These are phyloP conservation scores for Phytophthora pseudosyringae DNA, from an alignment of 352 stramenopile species.

Conservation along the genomic window DNA sequence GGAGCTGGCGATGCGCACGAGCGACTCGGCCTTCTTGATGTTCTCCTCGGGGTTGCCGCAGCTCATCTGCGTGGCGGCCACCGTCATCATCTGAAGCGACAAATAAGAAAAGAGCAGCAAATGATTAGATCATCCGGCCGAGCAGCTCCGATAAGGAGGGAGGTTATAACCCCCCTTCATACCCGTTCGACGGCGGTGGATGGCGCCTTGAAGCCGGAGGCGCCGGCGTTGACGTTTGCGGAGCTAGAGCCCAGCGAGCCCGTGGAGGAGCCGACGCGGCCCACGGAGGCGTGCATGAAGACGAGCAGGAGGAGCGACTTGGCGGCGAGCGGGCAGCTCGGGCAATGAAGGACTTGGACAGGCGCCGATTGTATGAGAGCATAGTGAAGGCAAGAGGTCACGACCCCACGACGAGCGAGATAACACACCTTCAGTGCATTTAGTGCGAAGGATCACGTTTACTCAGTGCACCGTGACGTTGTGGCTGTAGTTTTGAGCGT, in stretches of 20 bases:
- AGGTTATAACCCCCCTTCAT: not conserved
- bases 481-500: not conserved
- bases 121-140: not conserved
- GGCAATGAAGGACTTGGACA: constrained; percentile 15
- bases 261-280: constrained; percentile 40
- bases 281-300: constrained; percentile 44
- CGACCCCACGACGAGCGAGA: constrained; percentile 9
- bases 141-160: constrained; percentile 15
- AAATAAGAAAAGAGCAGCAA: constrained; percentile 10
- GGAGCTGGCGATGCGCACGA: constrained; percentile 89
- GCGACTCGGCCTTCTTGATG: constrained; percentile 90
- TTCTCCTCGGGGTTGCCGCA: constrained; percentile 89
- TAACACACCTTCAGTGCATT: constrained; percentile 14
- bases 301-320: not conserved
- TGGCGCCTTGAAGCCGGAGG: constrained; percentile 45
- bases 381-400: constrained; percentile 11
- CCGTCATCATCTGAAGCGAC: constrained; percentile 69
- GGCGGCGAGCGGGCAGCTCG: not conserved
- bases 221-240: constrained; percentile 19
- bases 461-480: not conserved
- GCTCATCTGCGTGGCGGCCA: constrained; percentile 90
- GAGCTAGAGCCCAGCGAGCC: constrained; percentile 40
- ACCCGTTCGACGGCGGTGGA: constrained; percentile 64
- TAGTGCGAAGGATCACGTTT: not conserved
- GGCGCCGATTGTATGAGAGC: constrained; percentile 6